phyloP scores from a whole-genome alignment of 306 rosid species.

The Citrullus colocynthis region DNA sequence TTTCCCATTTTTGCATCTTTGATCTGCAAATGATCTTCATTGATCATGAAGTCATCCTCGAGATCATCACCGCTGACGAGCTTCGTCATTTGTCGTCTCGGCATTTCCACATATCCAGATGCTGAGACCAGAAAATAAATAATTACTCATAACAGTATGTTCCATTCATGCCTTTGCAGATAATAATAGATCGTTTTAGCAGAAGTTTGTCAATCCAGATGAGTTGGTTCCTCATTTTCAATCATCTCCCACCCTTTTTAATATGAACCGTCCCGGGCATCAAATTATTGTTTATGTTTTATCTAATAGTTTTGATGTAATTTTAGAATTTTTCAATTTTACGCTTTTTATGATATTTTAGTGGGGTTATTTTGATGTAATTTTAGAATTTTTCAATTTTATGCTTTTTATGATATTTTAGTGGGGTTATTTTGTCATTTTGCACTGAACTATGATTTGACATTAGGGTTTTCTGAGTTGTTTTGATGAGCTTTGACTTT shows the following conservation, averaged over 20 bases:
- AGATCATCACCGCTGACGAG: slow-evolving; percentile 79
- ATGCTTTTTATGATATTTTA: no score
- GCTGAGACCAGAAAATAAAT: slow-evolving; percentile 26
- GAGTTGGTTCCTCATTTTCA: neutral
- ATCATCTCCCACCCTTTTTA: neutral
- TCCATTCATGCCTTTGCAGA: neutral
- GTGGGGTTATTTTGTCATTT: no score
- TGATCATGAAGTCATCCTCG: slow-evolving; percentile 61
- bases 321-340: no score
- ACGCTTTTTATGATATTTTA: no score
- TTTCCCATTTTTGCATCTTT: slow-evolving; percentile 33
- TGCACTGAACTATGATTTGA: no score
- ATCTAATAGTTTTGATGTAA: no score
- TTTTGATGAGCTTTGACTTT: no score
- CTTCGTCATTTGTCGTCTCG: slow-evolving; percentile 38
- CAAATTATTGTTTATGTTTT: no score
- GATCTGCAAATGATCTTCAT: slow-evolving; percentile 18
- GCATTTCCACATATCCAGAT: slow-evolving; percentile 19
- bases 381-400: no score
- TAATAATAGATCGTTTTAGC: neutral
- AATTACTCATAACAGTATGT: neutral
- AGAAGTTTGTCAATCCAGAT: neutral
- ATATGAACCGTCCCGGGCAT: no score
- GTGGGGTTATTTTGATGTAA: no score
- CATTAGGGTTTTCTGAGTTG: no score